Base-by-base conservation (phyloP, 2,329 filamentous ascomycete genomes). In the Tolypocladium ophioglossoides region DNA sequence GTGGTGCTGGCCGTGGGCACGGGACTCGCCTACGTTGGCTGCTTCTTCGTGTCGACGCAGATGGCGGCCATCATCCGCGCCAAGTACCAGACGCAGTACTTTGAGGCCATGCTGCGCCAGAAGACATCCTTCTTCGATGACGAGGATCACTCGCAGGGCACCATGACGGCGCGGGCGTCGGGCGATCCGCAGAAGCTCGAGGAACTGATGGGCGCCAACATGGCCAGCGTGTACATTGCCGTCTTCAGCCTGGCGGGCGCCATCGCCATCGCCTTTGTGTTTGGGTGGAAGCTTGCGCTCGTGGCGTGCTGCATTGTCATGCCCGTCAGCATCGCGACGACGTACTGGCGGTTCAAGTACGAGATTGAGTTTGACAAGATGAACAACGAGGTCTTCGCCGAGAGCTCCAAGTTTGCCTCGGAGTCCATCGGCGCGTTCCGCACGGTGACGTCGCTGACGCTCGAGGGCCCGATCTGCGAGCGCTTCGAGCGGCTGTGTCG, bases 271-370 rank as follows among this genome's bases (percentile, higher is more conserved):
- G 77, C 85, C 1, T 90, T 89, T 61, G 73, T 78, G 4, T 89
- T 86, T 64, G 85, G 85, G 1, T 91, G 88, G 88, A 91, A 90
- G 65, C 74, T 92, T 10, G 82, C 84, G 0, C 70, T 90, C 0
- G 83, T 91, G 0, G 78, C 80, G 0, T 71, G 83, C 10, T 86
- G 82, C 60, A 80, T 86, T 10, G 78, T 79, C 7, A 67, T 80
- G 53, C 79, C 79, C 0, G 63, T 82, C 24, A 71, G 75, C 47
- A 58, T 82, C 4, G 53, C 66, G 6, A 72, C 75, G 0, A 74
- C 74, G 0, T 83, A 74, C 61, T 78, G 73, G 66, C 74, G 79
- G 1, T 69, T 82, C 59, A 74, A 70, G 57, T 80, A 80, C 59
- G 84, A 87, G 65, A 66, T 83, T n/a, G 72, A 84, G 57, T 88